Evolutionary conservation across 2,329 filamentous ascomycete genomes (phyloP).

Genomic region (Monascus ruber): DNA sequence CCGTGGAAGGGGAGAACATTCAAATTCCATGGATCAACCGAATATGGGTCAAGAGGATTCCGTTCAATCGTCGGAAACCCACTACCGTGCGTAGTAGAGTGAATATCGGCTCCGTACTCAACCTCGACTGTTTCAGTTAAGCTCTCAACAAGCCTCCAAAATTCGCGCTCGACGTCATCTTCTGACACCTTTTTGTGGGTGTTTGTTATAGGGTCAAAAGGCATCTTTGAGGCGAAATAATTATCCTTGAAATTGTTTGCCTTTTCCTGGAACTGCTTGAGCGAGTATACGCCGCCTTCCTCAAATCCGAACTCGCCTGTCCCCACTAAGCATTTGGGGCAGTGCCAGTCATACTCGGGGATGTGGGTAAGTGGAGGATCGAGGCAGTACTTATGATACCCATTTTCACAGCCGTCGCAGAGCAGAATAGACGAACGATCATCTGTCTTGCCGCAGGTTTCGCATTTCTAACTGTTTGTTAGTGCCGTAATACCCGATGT

Average conservation of each 20-base stretch:
- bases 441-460: slow-evolving; percentile 71
- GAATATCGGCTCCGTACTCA: slow-evolving; percentile 95
- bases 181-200: slow-evolving; percentile 74
- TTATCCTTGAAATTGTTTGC: slow-evolving; percentile 88
- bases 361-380: slow-evolving; percentile 70
- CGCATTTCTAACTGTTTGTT: slow-evolving; percentile 53
- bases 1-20: slow-evolving; percentile 83
- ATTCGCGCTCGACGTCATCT: slow-evolving; percentile 91
- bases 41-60: slow-evolving; percentile 75
- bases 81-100: slow-evolving; percentile 94
- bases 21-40: slow-evolving; percentile 88
- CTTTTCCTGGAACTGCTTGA: slow-evolving; percentile 92
- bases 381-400: slow-evolving; percentile 77
- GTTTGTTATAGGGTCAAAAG: slow-evolving; percentile 72
- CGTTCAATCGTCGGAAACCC: slow-evolving; percentile 92
- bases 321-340: slow-evolving; percentile 84
- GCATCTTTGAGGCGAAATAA: slow-evolving; percentile 86
- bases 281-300: slow-evolving; percentile 87
- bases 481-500: background rate
- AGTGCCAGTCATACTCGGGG: slow-evolving; percentile 89
- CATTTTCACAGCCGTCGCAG: slow-evolving; percentile 86
- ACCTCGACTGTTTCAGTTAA: slow-evolving; percentile 94
- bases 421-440: slow-evolving; percentile 59
- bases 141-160: slow-evolving; percentile 90
- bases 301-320: slow-evolving; percentile 97